Base-by-base conservation (phyloP, 2,329 filamentous ascomycete species). In the Cytospora chrysosperma region DNA sequence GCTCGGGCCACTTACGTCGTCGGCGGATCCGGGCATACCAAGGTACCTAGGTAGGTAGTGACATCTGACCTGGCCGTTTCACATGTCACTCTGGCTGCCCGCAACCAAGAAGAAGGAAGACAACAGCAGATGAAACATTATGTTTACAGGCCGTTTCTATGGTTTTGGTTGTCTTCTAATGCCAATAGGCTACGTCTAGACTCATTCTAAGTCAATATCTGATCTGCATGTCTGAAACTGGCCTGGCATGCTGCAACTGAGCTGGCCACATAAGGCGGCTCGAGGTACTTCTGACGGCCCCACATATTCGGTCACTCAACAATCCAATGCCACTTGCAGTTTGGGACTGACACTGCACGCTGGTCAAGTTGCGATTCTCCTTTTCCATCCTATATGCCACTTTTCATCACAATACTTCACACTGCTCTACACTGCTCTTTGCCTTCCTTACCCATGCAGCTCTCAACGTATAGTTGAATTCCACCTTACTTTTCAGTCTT, bases 281-380 rank as follows among this genome's bases (percentile, higher is more conserved):
- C 17, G 12, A 34, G 49, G 59, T 56, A 62, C 49, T 13, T 56
- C 13, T 2, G 13, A 1, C 15, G 3, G 54, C 53, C 61, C 64
- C 64, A 65, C 61, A 60, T 65, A 58, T 61, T 47, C 24, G 58
- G 64, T 65, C 62, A 59, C 64, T 60, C 56, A 56, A 56, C 53
- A 51, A 63, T 34, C 56, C 37, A 63, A 59, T 59, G 26, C 28
- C 61, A 55, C 30, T 30, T 63, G 56, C 50, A 60, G 40, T 50
- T 60, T 37, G 32, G 40, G 51, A 40, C 51, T 51, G n/a, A 21
- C 49, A 40, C 51, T 52, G 24, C 30, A 47, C 52, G 57, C n/a
- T n/a, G n/a, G n/a, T 52, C 61, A 63, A 37, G 56, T 56, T 54
- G 51, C 56, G 50, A 59, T 32, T 15, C 56, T 57, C 60, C 60